Evolutionary conservation across 148 eudicot genomes (phyloP), one percentile per base, ranked within the genome.

Genomic region (Rhododendron simsii): DNA sequence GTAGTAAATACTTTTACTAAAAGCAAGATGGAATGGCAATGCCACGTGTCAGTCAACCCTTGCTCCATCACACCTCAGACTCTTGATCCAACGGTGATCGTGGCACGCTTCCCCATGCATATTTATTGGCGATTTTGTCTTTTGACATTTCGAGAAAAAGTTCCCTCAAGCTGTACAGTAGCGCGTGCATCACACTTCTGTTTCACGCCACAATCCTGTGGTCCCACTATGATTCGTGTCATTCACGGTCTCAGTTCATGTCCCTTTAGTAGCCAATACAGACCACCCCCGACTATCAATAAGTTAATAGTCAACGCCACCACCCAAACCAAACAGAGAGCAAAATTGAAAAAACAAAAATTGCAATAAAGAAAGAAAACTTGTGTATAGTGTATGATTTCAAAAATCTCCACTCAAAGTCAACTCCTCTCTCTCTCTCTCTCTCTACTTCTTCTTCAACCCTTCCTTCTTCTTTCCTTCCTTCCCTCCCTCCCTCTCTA

Each of bases 61-160:
- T 83, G 44, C 51, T 85, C 18, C 69, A 23, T 78, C 59, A 63
- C n/a, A 81, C 18, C 15, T 74, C 75, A 13, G 84, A 51, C 85
- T 81, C 87, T 85, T 85, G 91, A 89, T 89, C 91, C 89, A 79
- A 89, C 85, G 89, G 87, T 85, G 83, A 87, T 86, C 48, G 28
- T 65, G 87, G 83, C 91, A 90, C 89, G 26, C 81, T 37, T 86
- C 63, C 37, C 89, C 81, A 87, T 48, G 79, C 78, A 55, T 48
- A 80, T 85, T 87, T 45, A 63, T 35, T 71, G 55, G 57, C 13
- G 86, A 51, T 53, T 44, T 82, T 12, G 76, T 26, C 86, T 51
- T 82, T 86, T 87, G 84, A 88, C 81, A 78, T 89, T 87, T 82
- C 48, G 7, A 75, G 79, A 8, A 75, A 47, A 39, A 18, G 26